phyloP scores from a whole-genome alignment of 1,284 basidiomycete species.

The Trichosporon ovoides region DNA sequence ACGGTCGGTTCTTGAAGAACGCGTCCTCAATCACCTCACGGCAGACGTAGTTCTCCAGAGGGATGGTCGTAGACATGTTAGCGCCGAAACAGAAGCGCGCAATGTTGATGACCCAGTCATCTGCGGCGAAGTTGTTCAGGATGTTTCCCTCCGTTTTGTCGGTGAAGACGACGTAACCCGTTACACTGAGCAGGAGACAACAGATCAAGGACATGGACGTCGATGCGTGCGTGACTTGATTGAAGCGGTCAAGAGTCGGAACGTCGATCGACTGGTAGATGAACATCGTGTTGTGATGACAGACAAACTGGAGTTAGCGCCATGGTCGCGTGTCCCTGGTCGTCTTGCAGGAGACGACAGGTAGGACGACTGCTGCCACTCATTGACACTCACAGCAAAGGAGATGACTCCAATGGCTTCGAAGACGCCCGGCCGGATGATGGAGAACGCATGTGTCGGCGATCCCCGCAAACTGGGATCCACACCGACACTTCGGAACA shows the following conservation, averaged over 20 bases:
- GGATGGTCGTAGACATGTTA: conserved; percentile 92
- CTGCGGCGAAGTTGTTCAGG: conserved; percentile 78
- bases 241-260: conserved; percentile 81
- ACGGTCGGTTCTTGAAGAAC: conserved; percentile 79
- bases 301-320: conserved; percentile 56
- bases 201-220: conserved; percentile 74
- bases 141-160: conserved; percentile 91
- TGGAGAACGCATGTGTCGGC: conserved; percentile 58
- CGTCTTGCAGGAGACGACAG: too few species aligned
- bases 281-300: conserved; percentile 86
- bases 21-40: conserved; percentile 80
- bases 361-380: too few species aligned
- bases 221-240: conserved; percentile 86
- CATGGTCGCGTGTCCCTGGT: too few species aligned
- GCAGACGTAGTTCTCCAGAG: conserved; percentile 37
- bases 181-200: conserved; percentile 78
- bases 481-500: conserved; percentile 79
- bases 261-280: conserved; percentile 91
- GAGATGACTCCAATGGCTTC: conserved; percentile 92
- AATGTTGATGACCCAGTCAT: conserved; percentile 81
- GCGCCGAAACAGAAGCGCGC: conserved; percentile 92
- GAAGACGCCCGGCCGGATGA: conserved; percentile 72
- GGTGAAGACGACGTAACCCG: conserved; percentile 88
- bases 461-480: conserved; percentile 68
- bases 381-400: conserved; percentile 57